Percentiles rank a stretch among this genome's conserved stretches.
Evolutionary conservation across 2,329 filamentous ascomycete species (phyloP).

Genomic region (Colletotrichum lupini): DNA sequence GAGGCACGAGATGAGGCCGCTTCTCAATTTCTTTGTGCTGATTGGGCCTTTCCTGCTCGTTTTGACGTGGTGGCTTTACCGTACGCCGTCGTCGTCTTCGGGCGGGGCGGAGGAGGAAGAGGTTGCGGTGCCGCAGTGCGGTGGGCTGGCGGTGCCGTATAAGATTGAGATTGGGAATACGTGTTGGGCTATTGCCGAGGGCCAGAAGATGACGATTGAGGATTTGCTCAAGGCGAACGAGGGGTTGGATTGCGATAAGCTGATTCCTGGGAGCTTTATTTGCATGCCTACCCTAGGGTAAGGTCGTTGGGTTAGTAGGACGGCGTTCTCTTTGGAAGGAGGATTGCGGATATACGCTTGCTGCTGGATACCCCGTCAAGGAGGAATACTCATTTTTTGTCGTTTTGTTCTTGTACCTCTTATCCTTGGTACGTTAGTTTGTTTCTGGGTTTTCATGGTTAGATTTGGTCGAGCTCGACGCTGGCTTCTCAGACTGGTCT

Average conservation of each 20-base stretch:
- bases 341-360: not conserved
- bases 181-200: constrained; percentile 63
- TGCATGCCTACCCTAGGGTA: constrained; percentile 52
- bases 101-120: constrained; percentile 32
- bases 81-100: constrained; percentile 37
- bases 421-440: not conserved
- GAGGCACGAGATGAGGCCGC: constrained; percentile 63
- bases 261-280: constrained; percentile 54
- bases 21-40: constrained; percentile 69
- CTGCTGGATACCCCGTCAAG: constrained; percentile 1
- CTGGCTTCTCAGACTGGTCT: not conserved
- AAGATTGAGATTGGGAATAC: constrained; percentile 59
- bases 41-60: constrained; percentile 61
- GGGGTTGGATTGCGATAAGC: constrained; percentile 58
- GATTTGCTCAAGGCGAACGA: constrained; percentile 57
- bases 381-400: not conserved
- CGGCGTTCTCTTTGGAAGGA: not conserved
- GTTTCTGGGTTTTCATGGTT: not conserved
- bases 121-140: constrained; percentile 14
- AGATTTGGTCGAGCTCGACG: not conserved
- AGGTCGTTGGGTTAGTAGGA: constrained; percentile 5
- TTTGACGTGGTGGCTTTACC: constrained; percentile 60
- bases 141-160: constrained; percentile 43
- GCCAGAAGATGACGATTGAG: constrained; percentile 54
- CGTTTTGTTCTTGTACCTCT: not conserved